Conservation (phyloP, 2,329 filamentous ascomycete genomes). For the Epichloe brachyelytri region DNA sequence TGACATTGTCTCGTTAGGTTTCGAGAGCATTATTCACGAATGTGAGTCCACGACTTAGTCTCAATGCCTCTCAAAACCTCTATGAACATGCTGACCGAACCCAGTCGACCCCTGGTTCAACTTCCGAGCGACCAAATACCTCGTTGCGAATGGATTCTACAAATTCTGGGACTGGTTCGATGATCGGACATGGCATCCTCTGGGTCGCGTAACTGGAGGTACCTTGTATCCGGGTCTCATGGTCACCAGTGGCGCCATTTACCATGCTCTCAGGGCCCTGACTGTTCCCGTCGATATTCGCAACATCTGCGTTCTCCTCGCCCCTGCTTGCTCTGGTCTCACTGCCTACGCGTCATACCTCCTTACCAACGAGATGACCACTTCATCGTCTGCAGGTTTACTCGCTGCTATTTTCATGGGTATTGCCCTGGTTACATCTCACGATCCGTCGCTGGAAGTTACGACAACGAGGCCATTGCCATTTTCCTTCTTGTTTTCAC, state of each 20-base stretch:
- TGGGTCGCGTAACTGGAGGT: conserved; percentile 94
- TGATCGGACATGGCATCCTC: conserved; percentile 98
- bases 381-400: conserved; percentile 87
- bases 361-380: conserved; percentile 92
- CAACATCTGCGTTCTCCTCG: conserved; percentile 95
- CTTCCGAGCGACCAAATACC: conserved; percentile 95
- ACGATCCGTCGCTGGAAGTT: conserved; percentile 91
- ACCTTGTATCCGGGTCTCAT: conserved; percentile 98
- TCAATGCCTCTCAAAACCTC: background rate
- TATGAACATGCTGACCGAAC: conserved; percentile 14
- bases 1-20: conserved; percentile 45
- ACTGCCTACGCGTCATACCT: conserved; percentile 91
- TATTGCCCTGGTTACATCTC: conserved; percentile 94
- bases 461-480: conserved; percentile 98
- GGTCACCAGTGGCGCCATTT: conserved; percentile 96
- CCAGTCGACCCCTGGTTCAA: conserved; percentile 99
- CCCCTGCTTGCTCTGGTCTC: conserved; percentile 84
- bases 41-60: conserved; percentile 48
- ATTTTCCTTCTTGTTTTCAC: conserved; percentile 98
- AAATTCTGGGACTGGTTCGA: conserved; percentile 99
- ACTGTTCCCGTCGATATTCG: conserved; percentile 93
- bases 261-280: conserved; percentile 80
- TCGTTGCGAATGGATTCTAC: conserved; percentile 94
- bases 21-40: conserved; percentile 99
- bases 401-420: conserved; percentile 95